Evolutionary conservation across 805 yeast genomes (phyloP).

Genomic region (Candida alai): DNA sequence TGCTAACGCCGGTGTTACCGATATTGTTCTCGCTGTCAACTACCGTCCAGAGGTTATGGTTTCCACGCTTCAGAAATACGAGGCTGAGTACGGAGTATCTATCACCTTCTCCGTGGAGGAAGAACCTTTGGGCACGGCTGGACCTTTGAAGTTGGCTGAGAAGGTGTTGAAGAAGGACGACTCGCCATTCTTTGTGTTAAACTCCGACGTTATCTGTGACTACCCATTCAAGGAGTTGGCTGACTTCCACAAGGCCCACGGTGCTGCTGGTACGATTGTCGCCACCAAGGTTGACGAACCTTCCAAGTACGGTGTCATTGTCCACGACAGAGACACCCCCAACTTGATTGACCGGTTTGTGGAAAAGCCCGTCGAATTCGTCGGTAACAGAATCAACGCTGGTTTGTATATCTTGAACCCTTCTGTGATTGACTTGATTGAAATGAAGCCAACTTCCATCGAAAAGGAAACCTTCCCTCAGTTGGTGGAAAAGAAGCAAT

Average conservation of each 20-base stretch:
- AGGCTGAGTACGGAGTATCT: slow-evolving; percentile 86
- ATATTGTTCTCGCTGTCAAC: slow-evolving; percentile 96
- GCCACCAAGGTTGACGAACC: slow-evolving; percentile 99
- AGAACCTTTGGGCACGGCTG: slow-evolving; percentile 99
- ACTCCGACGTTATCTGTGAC: slow-evolving; percentile 98
- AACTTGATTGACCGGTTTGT: slow-evolving; percentile 97
- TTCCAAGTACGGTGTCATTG: slow-evolving; percentile 98
- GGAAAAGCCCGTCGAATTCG: slow-evolving; percentile 98
- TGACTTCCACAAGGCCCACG: slow-evolving; percentile 90
- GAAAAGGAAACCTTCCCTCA: slow-evolving; percentile 99
- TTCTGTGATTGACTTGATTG: slow-evolving; percentile 91
- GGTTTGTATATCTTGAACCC: slow-evolving; percentile 99
- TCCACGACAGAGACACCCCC: slow-evolving; percentile 91
- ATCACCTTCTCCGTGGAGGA: slow-evolving; percentile 98
- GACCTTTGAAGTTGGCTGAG: slow-evolving; percentile 97
- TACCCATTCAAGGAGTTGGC: slow-evolving; percentile 94
- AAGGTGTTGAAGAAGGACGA: slow-evolving; percentile 88
- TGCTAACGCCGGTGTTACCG: slow-evolving; percentile 98
- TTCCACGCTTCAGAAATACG: slow-evolving; percentile 88
- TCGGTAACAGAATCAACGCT: slow-evolving; percentile 99
- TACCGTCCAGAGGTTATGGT: slow-evolving; percentile 99
- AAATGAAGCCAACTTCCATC: slow-evolving; percentile 97
- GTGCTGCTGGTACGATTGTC: slow-evolving; percentile 97
- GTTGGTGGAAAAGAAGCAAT: slow-evolving; percentile 81
- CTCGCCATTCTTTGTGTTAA: slow-evolving; percentile 94